Evolutionary conservation across 164 flowering plant genomes (phyloP), one percentile per base, ranked within the genome.

Genomic region (Stephania cephalantha): DNA sequence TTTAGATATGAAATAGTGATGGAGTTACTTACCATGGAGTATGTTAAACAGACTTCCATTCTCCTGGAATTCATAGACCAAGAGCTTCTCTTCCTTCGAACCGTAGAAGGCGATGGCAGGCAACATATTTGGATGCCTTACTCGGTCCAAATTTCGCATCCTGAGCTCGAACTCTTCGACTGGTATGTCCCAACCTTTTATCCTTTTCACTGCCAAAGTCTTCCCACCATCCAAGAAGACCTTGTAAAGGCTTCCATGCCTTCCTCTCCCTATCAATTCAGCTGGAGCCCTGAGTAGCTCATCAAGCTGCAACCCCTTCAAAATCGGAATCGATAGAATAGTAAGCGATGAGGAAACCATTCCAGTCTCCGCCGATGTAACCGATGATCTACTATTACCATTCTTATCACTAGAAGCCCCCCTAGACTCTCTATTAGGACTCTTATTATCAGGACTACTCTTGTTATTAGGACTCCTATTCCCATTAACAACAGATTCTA

Each of bases 261-360:
- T 86, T 48, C 96, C 96, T 77, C 88, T 84, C 18, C 92, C 92
- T 1, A 88, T 79, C 82, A 89, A 77, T 84, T 90, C 93, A 0
- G 93, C 93, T 7, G 96, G 93, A 13, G 92, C 90, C 75, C 74
- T 79, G 53, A 91, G 90, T 82, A 89, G 68, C 44, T 91, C 89
- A 73, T 89, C 95, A 22, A 89, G 88, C 73, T 70, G 83, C 79
- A 89, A 61, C 9, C 80, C 88, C 58, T 83, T 87, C 71, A 78
- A 82, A 63, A 72, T 81, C n/a, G 86, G 86, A 73, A 79, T 85
- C 0, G 84, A 69, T 1, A 89, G 83, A 67, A 87, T 81, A 15
- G 81, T 68, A 18, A 85, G 78, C 9, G 91, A 83, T 2, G 85
- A 31, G 9, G 89, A 81, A 52, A 79, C 70, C 78, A 74, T 7